These are phyloP conservation scores for Achaetomium macrosporum DNA, from an alignment of 2,329 filamentous ascomycete species.

Conservation along the genomic window DNA sequence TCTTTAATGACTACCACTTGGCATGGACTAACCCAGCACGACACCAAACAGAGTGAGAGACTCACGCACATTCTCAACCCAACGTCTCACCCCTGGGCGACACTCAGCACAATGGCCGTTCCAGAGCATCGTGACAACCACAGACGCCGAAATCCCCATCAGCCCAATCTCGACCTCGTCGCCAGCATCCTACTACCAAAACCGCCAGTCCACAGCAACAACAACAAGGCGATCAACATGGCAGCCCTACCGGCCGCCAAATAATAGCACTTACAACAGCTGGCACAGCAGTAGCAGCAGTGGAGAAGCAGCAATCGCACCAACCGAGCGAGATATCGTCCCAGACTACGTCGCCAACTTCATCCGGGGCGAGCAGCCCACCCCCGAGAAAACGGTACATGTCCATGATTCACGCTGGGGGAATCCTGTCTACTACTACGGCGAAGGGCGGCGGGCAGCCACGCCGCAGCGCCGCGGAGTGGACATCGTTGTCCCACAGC, in stretches of 20 bases:
- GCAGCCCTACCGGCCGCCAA: neutral
- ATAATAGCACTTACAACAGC: neutral
- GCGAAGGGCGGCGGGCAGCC: neutral
- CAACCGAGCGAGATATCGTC: slow-evolving; percentile 34
- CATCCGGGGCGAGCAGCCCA: slow-evolving; percentile 50
- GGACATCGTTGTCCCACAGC: slow-evolving; percentile 22
- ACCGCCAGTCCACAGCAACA: slow-evolving; percentile 19
- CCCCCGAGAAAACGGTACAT: neutral
- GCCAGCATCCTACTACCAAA: slow-evolving; percentile 19
- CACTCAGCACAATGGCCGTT: slow-evolving; percentile 33
- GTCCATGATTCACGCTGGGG: no score
- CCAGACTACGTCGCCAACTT: slow-evolving; percentile 53
- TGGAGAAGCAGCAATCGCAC: neutral
- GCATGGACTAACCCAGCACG: no score
- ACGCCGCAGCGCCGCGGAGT: slow-evolving; percentile 19
- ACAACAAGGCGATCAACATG: slow-evolving; percentile 5
- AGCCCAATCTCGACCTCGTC: slow-evolving; percentile 16
- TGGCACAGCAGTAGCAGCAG: neutral
- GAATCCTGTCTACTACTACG: no score
- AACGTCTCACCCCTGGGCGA: slow-evolving; percentile 10
- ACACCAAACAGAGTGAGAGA: slow-evolving; percentile 11
- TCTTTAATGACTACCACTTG: no score
- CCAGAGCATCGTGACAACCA: slow-evolving; percentile 27
- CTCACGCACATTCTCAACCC: slow-evolving; percentile 3
- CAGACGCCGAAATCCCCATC: slow-evolving; percentile 21